A percentile compares a stretch with the other conserved stretches of the same genome.
phyloP scores from a whole-genome alignment of 2,329 filamentous ascomycete species.

The Monosporascus sp. region DNA sequence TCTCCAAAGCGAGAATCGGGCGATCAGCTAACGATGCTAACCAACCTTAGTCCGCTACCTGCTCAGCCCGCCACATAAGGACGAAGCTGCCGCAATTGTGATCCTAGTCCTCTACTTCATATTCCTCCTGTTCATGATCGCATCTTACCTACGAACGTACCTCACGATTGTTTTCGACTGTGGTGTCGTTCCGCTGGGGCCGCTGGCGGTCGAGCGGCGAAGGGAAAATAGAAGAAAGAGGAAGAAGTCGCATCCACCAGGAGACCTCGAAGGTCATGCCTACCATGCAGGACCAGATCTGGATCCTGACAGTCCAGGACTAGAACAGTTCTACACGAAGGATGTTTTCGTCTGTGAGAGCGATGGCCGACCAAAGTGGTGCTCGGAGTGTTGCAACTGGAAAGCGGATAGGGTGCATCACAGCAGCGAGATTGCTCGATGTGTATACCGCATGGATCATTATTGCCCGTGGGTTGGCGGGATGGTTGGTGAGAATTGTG shows the following conservation, averaged over 20 bases:
- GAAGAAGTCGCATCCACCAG: slow-evolving; percentile 12
- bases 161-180: slow-evolving; percentile 64
- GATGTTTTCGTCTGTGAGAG: slow-evolving; percentile 79
- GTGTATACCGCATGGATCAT: slow-evolving; percentile 88
- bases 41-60: slow-evolving; percentile 62
- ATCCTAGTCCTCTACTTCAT: slow-evolving; percentile 71
- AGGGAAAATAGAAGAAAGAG: slow-evolving; percentile 21
- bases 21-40: slow-evolving; percentile 1
- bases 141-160: slow-evolving; percentile 68
- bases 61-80: slow-evolving; percentile 42
- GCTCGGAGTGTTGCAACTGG: slow-evolving; percentile 76
- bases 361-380: slow-evolving; percentile 84
- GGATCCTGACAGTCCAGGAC: slow-evolving; percentile 58
- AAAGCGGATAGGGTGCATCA: slow-evolving; percentile 88
- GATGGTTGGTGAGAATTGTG: slow-evolving; percentile 75
- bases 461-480: slow-evolving; percentile 97
- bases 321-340: slow-evolving; percentile 75
- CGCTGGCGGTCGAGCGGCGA: slow-evolving; percentile 27
- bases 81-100: slow-evolving; percentile 60
- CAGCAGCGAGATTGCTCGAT: slow-evolving; percentile 74
- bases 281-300: slow-evolving; percentile 35
- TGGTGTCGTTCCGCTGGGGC: slow-evolving; percentile 66
- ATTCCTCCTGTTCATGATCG: slow-evolving; percentile 61
- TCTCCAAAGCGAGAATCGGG: neutral
- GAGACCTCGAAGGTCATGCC: slow-evolving; percentile 31